Evolutionary conservation across 73 alveolate species (phyloP).

Genomic region (Tetrahymena thermophila): DNA sequence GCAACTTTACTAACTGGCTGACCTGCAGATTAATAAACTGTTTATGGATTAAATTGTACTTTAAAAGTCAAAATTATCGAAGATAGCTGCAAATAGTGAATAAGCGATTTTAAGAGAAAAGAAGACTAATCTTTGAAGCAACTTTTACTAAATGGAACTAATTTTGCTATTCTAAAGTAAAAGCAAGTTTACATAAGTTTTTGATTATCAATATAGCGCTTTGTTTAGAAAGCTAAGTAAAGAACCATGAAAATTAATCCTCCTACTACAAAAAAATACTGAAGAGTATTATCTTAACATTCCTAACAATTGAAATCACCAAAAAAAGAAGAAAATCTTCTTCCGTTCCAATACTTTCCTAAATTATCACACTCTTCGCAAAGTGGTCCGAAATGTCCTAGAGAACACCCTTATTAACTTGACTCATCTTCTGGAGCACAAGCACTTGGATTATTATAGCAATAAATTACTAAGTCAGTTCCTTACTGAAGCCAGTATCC

Average conservation of each 20-base stretch:
- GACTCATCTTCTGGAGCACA: not conserved
- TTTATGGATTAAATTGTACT: not conserved
- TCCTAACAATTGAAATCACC: not conserved
- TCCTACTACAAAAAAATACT: not conserved
- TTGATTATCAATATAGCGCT: not conserved
- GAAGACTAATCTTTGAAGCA: not conserved
- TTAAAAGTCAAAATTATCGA: not conserved
- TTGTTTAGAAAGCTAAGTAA: not conserved
- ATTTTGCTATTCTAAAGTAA: not conserved
- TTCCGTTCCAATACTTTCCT: not conserved
- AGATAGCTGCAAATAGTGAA: not conserved
- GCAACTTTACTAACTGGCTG: not conserved
- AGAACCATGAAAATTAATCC: not conserved
- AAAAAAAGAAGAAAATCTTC: not conserved
- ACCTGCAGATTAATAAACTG: not conserved
- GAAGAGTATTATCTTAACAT: not conserved
- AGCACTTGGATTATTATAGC: not conserved
- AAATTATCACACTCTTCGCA: not conserved
- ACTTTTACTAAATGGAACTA: not conserved
- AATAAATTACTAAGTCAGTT: not conserved
- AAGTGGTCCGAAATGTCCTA: not conserved
- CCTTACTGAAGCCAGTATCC: not conserved
- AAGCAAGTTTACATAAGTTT: not conserved
- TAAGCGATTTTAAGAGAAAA: not conserved
- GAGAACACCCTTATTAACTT: not conserved